Percentiles rank a stretch among this genome's conserved stretches.
Evolutionary conservation across 164 flowering plant species (phyloP).

Genomic region (Chimonanthus salicifolius): DNA sequence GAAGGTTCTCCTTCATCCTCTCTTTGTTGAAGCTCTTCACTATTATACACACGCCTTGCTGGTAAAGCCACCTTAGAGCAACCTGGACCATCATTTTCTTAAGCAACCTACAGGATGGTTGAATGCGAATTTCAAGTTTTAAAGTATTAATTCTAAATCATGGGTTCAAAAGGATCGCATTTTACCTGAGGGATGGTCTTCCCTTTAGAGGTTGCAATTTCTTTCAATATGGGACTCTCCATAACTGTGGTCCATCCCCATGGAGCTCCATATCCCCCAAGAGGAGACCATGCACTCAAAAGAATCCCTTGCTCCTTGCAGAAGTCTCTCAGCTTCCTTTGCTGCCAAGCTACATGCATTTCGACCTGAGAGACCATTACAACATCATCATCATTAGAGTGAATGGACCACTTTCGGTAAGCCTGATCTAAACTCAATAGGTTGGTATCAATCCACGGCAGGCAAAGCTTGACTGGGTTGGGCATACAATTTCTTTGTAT

Average conservation of each 20-base stretch:
- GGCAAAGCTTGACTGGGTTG: no score
- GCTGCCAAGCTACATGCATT: constrained; percentile 30
- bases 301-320: constrained; percentile 20
- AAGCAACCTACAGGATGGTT: no score
- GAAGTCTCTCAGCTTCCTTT: constrained; percentile 18
- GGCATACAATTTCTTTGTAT: no score
- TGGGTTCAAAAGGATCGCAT: no score
- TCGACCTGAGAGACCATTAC: constrained; percentile 15
- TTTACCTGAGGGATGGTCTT: constrained; percentile 27
- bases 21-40: constrained; percentile 30
- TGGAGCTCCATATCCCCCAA: constrained; percentile 18
- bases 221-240: constrained; percentile 17
- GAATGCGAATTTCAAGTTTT: no score
- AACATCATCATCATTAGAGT: neutral
- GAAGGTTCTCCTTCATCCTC: constrained; percentile 23
- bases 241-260: constrained; percentile 22
- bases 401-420: no score
- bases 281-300: constrained; percentile 27
- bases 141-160: no score
- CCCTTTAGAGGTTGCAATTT: constrained; percentile 24
- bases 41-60: constrained; percentile 23
- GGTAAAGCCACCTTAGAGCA: constrained; percentile 24
- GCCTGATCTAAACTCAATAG: no score
- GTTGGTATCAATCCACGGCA: no score
- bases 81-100: constrained; percentile 10